These are phyloP conservation scores for Fusarium caatingaense DNA, from an alignment of 2,329 filamentous ascomycete species.

Conservation along the genomic window DNA sequence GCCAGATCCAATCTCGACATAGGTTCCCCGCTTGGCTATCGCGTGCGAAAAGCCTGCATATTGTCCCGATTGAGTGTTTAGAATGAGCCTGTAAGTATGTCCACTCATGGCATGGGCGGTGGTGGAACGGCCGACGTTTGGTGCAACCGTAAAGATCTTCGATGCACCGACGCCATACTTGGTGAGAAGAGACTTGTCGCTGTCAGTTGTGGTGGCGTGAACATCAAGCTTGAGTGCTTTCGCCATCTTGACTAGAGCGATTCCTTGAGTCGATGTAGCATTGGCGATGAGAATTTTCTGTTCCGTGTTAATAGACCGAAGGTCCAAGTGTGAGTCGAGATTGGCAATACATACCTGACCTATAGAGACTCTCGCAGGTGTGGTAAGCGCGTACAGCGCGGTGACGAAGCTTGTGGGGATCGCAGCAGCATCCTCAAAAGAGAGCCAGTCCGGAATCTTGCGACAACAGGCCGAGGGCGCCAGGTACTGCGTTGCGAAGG, in stretches of 20 bases:
- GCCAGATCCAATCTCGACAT: constrained; percentile 28
- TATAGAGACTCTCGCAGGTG: constrained; percentile 15
- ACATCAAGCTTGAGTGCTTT: constrained; percentile 37
- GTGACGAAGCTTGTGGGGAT: constrained; percentile 38
- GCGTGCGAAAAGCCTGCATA: constrained; percentile 33
- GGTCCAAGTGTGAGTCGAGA: rapidly evolving
- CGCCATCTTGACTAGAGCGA: constrained; percentile 37
- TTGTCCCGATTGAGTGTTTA: constrained; percentile 34
- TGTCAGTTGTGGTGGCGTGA: constrained; percentile 23
- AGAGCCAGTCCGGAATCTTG: constrained; percentile 40
- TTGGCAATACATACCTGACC: constrained; percentile 27
- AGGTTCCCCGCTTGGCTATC: constrained; percentile 34
- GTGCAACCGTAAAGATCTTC: constrained; percentile 20
- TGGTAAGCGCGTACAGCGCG: constrained; percentile 34
- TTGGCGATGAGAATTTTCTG: constrained; percentile 40
- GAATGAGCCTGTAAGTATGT: constrained; percentile 29
- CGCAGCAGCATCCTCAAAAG: constrained; percentile 39
- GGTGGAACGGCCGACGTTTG: constrained; percentile 10
- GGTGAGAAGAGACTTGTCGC: constrained; percentile 29
- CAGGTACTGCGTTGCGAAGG: constrained; percentile 37
- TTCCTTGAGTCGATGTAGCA: constrained; percentile 33
- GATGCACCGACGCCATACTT: constrained; percentile 25
- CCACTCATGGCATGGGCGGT: constrained; percentile 16
- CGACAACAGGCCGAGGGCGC: constrained; percentile 30
- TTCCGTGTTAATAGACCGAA: neutral